These are phyloP conservation scores for Torrubiellomyces zombiae DNA, from an alignment of 2,329 filamentous ascomycete species.

Conservation along the genomic window DNA sequence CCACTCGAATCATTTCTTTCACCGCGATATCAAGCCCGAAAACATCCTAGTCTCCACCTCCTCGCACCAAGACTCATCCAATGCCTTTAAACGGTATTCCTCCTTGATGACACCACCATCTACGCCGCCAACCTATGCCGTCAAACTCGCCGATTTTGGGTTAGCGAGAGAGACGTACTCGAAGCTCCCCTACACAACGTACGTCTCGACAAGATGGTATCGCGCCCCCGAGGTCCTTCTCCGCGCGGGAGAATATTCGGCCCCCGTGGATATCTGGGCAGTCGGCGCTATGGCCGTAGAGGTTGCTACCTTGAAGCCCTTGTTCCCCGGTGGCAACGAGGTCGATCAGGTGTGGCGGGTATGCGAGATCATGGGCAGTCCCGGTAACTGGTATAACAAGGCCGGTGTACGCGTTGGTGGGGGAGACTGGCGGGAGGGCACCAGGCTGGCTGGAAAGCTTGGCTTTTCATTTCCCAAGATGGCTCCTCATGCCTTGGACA, in stretches of 20 bases:
- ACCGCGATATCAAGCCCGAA: constrained; percentile 97
- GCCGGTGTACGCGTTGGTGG: constrained; percentile 72
- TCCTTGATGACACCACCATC: constrained; percentile 85
- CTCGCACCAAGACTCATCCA: constrained; percentile 61
- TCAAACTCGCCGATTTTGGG: constrained; percentile 97
- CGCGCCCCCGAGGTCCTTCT: constrained; percentile 88
- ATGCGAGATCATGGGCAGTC: constrained; percentile 98
- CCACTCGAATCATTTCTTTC: constrained; percentile 92
- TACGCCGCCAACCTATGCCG: constrained; percentile 82
- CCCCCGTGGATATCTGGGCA: constrained; percentile 96
- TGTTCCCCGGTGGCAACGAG: constrained; percentile 95
- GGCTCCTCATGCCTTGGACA: constrained; percentile 93
- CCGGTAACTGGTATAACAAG: constrained; percentile 96
- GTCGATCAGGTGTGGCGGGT: constrained; percentile 98
- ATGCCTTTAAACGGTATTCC: constrained; percentile 85
- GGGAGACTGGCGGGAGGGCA: constrained; percentile 94
- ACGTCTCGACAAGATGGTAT: constrained; percentile 97
- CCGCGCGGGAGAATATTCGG: constrained; percentile 89
- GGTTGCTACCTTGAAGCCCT: constrained; percentile 84
- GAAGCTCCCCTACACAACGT: constrained; percentile 91
- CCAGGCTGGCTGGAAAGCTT: constrained; percentile 80
- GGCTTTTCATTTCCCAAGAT: constrained; percentile 99
- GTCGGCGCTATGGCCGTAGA: constrained; percentile 98
- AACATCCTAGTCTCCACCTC: constrained; percentile 96
- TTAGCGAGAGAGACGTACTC: constrained; percentile 95